Percentiles rank a stretch among this genome's conserved stretches.
phyloP scores from a whole-genome alignment of 192 early-diverging fungal species.

The Umbelopsis sp. region DNA sequence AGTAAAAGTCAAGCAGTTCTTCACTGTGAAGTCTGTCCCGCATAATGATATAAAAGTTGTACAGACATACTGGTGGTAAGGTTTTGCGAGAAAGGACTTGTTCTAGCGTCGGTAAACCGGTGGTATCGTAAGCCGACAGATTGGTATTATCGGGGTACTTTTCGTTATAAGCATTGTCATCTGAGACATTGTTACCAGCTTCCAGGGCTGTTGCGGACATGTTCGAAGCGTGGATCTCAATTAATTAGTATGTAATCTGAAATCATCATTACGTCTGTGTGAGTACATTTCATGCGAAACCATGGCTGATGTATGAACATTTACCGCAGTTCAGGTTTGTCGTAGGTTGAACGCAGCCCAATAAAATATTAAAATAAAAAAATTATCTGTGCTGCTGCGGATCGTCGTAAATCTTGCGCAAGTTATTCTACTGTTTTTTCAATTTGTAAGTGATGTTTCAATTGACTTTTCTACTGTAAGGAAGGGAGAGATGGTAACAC shows the following conservation, averaged over 20 bases:
- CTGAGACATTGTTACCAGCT: conserved; percentile 16
- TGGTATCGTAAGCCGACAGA: conserved; percentile 10
- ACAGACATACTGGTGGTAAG: conserved; percentile 72
- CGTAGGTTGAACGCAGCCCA: not conserved
- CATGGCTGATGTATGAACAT: not conserved
- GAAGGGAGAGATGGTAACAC: not conserved
- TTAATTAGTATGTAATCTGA: not conserved
- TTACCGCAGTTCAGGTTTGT: not conserved
- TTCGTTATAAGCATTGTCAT: not conserved
- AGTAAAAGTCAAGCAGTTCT: conserved; percentile 77
- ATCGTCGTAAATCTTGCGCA: not conserved
- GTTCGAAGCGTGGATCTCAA: not conserved
- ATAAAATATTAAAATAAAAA: not conserved
- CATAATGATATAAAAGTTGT: conserved; percentile 76
- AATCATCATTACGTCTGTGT: not conserved
- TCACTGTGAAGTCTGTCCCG: conserved; percentile 63
- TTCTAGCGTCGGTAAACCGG: conserved; percentile 65
- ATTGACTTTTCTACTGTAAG: not conserved
- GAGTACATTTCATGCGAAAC: not conserved
- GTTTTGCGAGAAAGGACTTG: conserved; percentile 70
- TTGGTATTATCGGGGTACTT: not conserved
- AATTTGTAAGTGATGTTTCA: not conserved
- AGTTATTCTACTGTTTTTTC: not conserved
- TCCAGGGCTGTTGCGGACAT: not conserved
- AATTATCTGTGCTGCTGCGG: not conserved